Base-by-base conservation (phyloP, 441 rosid genomes). In the Populus tomentosa region DNA sequence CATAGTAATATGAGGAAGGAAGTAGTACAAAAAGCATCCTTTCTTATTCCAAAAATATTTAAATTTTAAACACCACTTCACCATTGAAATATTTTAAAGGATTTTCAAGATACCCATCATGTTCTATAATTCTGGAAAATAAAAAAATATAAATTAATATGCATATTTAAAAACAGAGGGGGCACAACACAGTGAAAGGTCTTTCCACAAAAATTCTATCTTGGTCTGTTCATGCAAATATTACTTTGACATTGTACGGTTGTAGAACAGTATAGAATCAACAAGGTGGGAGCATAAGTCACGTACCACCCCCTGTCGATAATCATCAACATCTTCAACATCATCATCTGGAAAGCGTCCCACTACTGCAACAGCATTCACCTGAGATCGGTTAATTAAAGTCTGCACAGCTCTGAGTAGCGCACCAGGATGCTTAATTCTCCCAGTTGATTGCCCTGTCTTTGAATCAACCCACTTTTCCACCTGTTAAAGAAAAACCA, bases 261-360 rank as follows among this genome's bases (percentile, higher is more conserved):
- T 2, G 56, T 5, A 10, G 30, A 66, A 10, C 10, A 32, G 33
- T 24, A 35, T 64, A 10, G 42, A 64, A 42, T 24, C 32, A 20
- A 72, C 26, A 73, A 72, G 21, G 26, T 2, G 23, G 69, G 72
- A 50, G 36, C 7, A 67, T 6, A 38, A 62, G 61, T 64, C 30
- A 6, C 83, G 82, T 82, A 88, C 91, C 88, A 80, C 77, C 73
- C 93, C 91, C 77, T 84, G 87, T 53, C 90, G 83, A 80, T 88
- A 90, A 77, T 85, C 88, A 70, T 85, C 86, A 1, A 80, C 67
- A 46, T 87, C 87, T 11, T 84, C 89, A 40, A 68, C 80, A 68
- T 87, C 90, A 87, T 90, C 91, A 74, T 90, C 91, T 0, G 90
- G 91, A 71, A 90, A 88, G 61, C 88, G 86, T 64, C 82, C 91